Conservation (phyloP, 306 rosid genomes). For the Psophocarpus tetragonolobus region DNA sequence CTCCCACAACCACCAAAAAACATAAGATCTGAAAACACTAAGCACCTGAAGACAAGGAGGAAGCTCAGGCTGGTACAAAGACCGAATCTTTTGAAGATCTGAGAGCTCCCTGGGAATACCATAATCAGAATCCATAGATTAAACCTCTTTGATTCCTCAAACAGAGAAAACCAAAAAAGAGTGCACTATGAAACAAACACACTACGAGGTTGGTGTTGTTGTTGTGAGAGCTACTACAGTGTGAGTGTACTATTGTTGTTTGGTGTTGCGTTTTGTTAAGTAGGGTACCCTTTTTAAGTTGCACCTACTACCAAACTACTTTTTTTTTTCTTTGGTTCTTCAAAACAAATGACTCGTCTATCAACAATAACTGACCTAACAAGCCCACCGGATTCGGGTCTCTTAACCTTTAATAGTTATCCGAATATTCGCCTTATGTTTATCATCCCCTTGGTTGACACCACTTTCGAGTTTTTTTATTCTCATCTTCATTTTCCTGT, state of each 20-base stretch:
- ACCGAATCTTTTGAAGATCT: conserved; percentile 74
- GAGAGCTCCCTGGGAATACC: conserved; percentile 94
- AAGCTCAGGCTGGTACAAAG: conserved; percentile 73
- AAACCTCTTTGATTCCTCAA: background rate
- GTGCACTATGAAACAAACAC: background rate
- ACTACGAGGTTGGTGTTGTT: background rate
- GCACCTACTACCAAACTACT: conserved; percentile 14
- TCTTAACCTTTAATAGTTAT: background rate
- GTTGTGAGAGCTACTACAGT: background rate
- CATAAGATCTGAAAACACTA: conserved; percentile 20
- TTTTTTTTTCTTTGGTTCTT: conserved; percentile 20
- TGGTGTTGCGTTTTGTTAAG: background rate
- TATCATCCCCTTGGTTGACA: background rate
- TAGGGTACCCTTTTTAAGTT: conserved; percentile 21
- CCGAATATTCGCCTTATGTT: conserved; percentile 28
- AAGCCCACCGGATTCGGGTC: conserved; percentile 36
- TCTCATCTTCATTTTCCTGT: background rate
- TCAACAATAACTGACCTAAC: conserved; percentile 21
- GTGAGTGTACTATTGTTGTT: conserved; percentile 23
- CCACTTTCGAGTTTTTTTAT: background rate
- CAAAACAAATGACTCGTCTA: conserved; percentile 31
- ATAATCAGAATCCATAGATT: conserved; percentile 78
- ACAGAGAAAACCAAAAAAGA: background rate
- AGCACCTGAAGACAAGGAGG: conserved; percentile 73
- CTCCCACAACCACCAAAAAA: background rate